Conservation (phyloP, 2,329 filamentous ascomycete species). For the Rutstroemia sp. region DNA sequence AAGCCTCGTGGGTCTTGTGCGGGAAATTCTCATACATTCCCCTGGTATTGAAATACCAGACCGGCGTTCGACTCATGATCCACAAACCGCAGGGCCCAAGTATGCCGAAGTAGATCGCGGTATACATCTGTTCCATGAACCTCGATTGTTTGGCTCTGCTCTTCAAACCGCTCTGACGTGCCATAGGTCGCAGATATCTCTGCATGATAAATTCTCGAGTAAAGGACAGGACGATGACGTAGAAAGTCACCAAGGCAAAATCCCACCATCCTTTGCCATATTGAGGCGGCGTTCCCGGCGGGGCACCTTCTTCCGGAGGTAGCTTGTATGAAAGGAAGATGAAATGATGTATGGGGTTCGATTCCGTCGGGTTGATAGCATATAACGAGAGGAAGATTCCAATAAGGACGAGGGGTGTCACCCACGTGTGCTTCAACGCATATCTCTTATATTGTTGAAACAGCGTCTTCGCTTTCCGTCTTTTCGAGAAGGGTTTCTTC, state of each 20-base stretch:
- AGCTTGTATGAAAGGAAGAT: slow-evolving; percentile 86
- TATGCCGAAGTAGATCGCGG: slow-evolving; percentile 78
- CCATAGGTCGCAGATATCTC: slow-evolving; percentile 71
- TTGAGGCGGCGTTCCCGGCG: slow-evolving; percentile 45
- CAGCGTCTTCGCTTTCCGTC: slow-evolving; percentile 28
- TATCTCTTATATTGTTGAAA: slow-evolving; percentile 40
- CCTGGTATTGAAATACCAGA: slow-evolving; percentile 91
- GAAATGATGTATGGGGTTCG: slow-evolving; percentile 73
- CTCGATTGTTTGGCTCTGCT: slow-evolving; percentile 73
- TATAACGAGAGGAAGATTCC: slow-evolving; percentile 58
- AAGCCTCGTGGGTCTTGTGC: slow-evolving; percentile 68
- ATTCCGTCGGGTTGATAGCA: slow-evolving; percentile 63
- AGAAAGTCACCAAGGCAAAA: slow-evolving; percentile 80
- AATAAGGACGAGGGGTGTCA: slow-evolving; percentile 61
- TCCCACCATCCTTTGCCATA: slow-evolving; percentile 86
- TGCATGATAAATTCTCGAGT: slow-evolving; percentile 96
- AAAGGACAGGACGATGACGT: slow-evolving; percentile 82
- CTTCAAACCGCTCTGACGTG: slow-evolving; percentile 59
- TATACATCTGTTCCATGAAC: slow-evolving; percentile 96
- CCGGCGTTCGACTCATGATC: slow-evolving; percentile 79
- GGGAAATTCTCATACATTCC: slow-evolving; percentile 89
- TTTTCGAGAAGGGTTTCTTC: slow-evolving; percentile 29
- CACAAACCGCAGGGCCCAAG: slow-evolving; percentile 80
- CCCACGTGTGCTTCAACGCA: slow-evolving; percentile 50
- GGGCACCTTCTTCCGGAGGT: slow-evolving; percentile 36